Evolutionary conservation across 352 stramenopile species (phyloP).

Genomic region (Aphanomyces astaci): DNA sequence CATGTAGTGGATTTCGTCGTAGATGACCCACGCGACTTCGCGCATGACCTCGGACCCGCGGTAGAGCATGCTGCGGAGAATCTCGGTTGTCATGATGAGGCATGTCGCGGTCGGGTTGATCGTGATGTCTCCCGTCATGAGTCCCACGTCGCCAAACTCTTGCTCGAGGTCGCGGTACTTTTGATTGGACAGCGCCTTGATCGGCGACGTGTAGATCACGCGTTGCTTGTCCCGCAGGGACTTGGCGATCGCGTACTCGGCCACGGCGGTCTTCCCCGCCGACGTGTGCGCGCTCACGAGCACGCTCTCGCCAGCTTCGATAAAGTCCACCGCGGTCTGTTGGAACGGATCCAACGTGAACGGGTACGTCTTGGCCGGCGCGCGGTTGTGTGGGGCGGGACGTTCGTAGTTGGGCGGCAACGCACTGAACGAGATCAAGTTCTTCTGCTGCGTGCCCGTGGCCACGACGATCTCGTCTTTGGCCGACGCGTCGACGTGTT

Average conservation of each 20-base stretch:
- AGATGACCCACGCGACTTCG: slow-evolving; percentile 97
- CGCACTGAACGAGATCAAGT: slow-evolving; percentile 92
- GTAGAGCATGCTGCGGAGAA: slow-evolving; percentile 95
- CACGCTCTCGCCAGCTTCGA: slow-evolving; percentile 91
- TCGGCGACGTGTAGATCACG: slow-evolving; percentile 97
- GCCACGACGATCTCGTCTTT: slow-evolving; percentile 65
- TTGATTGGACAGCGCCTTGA: slow-evolving; percentile 98
- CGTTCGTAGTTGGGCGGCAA: slow-evolving; percentile 66
- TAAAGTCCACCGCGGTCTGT: slow-evolving; percentile 92
- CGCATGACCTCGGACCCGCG: slow-evolving; percentile 93
- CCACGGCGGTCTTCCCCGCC: slow-evolving; percentile 96
- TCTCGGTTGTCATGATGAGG: slow-evolving; percentile 98
- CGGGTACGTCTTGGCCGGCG: slow-evolving; percentile 55
- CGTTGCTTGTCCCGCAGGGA: slow-evolving; percentile 85
- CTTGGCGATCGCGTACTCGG: slow-evolving; percentile 98
- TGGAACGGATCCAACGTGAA: slow-evolving; percentile 95
- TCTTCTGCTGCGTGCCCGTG: slow-evolving; percentile 93
- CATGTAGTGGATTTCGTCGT: slow-evolving; percentile 98
- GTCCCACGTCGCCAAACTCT: slow-evolving; percentile 92
- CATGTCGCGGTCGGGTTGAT: slow-evolving; percentile 94
- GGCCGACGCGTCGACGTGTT: slow-evolving; percentile 62
- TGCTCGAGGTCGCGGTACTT: slow-evolving; percentile 97
- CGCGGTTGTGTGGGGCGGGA: neutral
- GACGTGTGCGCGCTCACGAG: slow-evolving; percentile 97
- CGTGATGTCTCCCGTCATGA: slow-evolving; percentile 97